Percentiles rank a stretch among this genome's conserved stretches.
Evolutionary conservation across 2,329 filamentous ascomycete species (phyloP).

Genomic region (Colletotrichum euphorbiae): DNA sequence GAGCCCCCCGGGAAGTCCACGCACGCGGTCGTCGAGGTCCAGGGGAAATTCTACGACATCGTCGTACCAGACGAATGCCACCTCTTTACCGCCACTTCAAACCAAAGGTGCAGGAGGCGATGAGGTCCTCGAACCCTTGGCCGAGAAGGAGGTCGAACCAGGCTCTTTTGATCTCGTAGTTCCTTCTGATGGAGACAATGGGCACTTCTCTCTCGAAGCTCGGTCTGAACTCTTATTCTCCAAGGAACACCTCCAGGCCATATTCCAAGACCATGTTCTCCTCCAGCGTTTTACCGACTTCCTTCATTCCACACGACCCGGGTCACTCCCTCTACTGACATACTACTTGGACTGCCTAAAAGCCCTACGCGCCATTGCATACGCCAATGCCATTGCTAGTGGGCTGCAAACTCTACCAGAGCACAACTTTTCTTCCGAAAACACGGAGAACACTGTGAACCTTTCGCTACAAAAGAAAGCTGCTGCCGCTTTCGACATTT

Average conservation of each 20-base stretch:
- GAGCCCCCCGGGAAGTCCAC: constrained; percentile 44
- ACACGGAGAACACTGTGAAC: constrained; percentile 66
- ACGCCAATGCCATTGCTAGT: constrained; percentile 75
- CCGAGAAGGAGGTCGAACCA: constrained; percentile 51
- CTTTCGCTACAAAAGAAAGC: constrained; percentile 71
- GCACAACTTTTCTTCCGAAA: constrained; percentile 64
- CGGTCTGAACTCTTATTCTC: constrained; percentile 75
- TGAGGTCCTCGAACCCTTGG: constrained; percentile 52
- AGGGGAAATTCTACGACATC: constrained; percentile 46
- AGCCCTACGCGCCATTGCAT: constrained; percentile 76
- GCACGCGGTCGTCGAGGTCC: constrained; percentile 46
- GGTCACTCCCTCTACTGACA: constrained; percentile 73
- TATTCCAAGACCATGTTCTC: constrained; percentile 73
- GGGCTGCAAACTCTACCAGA: constrained; percentile 68
- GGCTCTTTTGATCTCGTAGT: constrained; percentile 52
- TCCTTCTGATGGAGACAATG: constrained; percentile 41
- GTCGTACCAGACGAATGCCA: constrained; percentile 45
- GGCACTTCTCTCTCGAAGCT: constrained; percentile 67
- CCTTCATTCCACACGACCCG: constrained; percentile 67
- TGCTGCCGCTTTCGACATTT: constrained; percentile 70
- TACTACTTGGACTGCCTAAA: constrained; percentile 81
- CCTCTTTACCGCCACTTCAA: constrained; percentile 42
- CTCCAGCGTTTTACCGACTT: constrained; percentile 76
- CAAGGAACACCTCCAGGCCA: constrained; percentile 70
- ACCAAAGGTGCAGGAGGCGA: constrained; percentile 41